A percentile compares a stretch with the other conserved stretches of the same genome.
Conservation (phyloP, 352 stramenopile genomes). For the Phytophthora hibernalis region DNA sequence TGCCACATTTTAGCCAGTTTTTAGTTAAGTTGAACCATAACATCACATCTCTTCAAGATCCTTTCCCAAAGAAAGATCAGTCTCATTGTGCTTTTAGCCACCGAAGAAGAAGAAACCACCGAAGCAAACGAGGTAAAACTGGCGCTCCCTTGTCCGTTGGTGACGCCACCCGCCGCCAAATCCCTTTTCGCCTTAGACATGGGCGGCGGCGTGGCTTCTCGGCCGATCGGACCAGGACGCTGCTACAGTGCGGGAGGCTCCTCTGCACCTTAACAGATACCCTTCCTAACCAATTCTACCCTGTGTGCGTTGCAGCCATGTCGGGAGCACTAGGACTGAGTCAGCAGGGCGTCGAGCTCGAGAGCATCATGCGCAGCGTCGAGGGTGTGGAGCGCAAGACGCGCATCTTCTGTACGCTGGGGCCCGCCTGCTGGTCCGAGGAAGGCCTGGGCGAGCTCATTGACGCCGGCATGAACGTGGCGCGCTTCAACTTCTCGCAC, state of each 20-base stretch:
- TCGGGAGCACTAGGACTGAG: slow-evolving; percentile 40
- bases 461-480: slow-evolving; percentile 94
- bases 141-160: background rate
- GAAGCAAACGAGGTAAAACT: slow-evolving; percentile 31
- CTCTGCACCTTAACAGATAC: background rate
- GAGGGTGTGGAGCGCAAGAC: slow-evolving; percentile 63
- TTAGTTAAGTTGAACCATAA: slow-evolving; percentile 5
- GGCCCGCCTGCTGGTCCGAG: slow-evolving; percentile 91
- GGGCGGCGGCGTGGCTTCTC: slow-evolving; percentile 35
- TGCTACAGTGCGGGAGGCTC: slow-evolving; percentile 34
- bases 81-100: slow-evolving; percentile 28
- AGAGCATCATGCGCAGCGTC: slow-evolving; percentile 34
- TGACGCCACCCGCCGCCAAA: slow-evolving; percentile 21
- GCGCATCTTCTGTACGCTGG: slow-evolving; percentile 92
- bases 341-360: slow-evolving; percentile 41
- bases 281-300: slow-evolving; percentile 5
- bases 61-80: slow-evolving; percentile 23
- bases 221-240: slow-evolving; percentile 28
- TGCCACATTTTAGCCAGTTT: no score
- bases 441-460: slow-evolving; percentile 88
- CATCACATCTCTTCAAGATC: no score
- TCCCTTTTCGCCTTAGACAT: slow-evolving; percentile 34
- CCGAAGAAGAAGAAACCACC: slow-evolving; percentile 24
- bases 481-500: slow-evolving; percentile 99
- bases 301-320: slow-evolving; percentile 29